phyloP scores from a whole-genome alignment of 495 filamentous ascomycete species.

The Lasiosphaeriaceae sp. region DNA sequence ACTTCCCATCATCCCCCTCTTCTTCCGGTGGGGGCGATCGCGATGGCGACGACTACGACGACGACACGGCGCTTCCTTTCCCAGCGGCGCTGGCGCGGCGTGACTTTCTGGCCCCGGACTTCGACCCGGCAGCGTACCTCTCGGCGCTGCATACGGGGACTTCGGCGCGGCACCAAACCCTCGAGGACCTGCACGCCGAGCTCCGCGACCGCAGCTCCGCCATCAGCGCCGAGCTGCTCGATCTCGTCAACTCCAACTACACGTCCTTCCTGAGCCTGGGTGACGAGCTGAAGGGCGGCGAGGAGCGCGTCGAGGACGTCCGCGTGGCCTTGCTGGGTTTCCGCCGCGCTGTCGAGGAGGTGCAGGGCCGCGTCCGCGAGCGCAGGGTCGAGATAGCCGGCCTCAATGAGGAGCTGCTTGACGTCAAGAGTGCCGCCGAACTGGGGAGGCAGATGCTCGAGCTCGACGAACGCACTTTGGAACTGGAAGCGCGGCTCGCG shows the following conservation, averaged over 20 bases:
- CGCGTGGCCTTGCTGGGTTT: conserved; percentile 84
- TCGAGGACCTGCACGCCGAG: conserved; percentile 88
- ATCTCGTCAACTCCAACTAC: conserved; percentile 92
- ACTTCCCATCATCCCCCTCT: conserved; percentile 26
- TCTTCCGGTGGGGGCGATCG: conserved; percentile 49
- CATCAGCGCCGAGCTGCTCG: conserved; percentile 78
- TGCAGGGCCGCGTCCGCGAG: conserved; percentile 46
- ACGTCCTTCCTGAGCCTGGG: conserved; percentile 83
- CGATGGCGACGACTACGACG: conserved; percentile 40
- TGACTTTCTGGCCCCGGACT: conserved; percentile 73
- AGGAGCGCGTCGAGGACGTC: conserved; percentile 88
- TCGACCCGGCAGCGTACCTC: conserved; percentile 79
- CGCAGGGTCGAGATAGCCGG: conserved; percentile 39
- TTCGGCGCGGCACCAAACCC: conserved; percentile 73
- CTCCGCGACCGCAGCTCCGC: conserved; percentile 69
- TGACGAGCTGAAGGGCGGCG: conserved; percentile 75
- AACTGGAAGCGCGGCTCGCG: conserved; percentile 66
- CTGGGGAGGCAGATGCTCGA: conserved; percentile 66
- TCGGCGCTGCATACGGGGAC: conserved; percentile 57
- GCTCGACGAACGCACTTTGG: conserved; percentile 63
- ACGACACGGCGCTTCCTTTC: conserved; percentile 72
- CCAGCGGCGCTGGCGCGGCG: conserved; percentile 72
- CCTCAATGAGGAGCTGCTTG: conserved; percentile 38
- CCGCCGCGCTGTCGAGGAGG: conserved; percentile 64
- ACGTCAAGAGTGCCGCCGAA: conserved; percentile 40